Evolutionary conservation across 805 yeast genomes (phyloP), one percentile per base, ranked within the genome.

Genomic region (Martiniozyma abietophila): DNA sequence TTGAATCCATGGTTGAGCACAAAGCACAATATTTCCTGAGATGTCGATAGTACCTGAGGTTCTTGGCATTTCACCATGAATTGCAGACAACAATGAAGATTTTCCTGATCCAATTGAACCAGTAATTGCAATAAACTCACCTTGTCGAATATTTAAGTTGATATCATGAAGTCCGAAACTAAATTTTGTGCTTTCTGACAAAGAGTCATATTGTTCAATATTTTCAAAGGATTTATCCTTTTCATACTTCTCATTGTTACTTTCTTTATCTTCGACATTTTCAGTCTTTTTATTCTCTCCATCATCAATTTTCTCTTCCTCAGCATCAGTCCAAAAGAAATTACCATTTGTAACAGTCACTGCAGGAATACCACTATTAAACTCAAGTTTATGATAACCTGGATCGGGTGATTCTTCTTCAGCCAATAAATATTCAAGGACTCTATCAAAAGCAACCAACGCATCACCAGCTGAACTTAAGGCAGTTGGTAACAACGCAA

Each of bases 71-170:
- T 67, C 58, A 1, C 94, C 92, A 7, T 78, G 65, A 34, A 84
- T 59, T 0, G 92, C 85, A 40, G 68, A 64, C 26, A 84, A 59
- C 18, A 84, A 59, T 1, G 92, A 80, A 0, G 88, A 64, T 50
- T 84, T 84, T 34, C 95, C 95, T 3, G 84, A 67, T 3, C 95
- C 95, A 48, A 84, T 79, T 1, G 77, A 55, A 12, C 95, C 95
- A 1, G 88, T 80, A 18, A 82, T 65, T 35, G 79, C 77, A 10
- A 83, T 58, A 31, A 86, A 71, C 47, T 83, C 92, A 11, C 81
- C 81, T 36, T 69, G 71, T 25, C 64, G 56, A 27, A 83, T 61
- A 1, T 56, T 47, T 14, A 83, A 54, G 43, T 74, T 62, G 37
- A 83, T 54, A 48, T 77, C 45, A 27, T 45, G 38, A 49, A 76